These are phyloP conservation scores for Podospora conica DNA, from an alignment of 495 filamentous ascomycete species.

Conservation along the genomic window DNA sequence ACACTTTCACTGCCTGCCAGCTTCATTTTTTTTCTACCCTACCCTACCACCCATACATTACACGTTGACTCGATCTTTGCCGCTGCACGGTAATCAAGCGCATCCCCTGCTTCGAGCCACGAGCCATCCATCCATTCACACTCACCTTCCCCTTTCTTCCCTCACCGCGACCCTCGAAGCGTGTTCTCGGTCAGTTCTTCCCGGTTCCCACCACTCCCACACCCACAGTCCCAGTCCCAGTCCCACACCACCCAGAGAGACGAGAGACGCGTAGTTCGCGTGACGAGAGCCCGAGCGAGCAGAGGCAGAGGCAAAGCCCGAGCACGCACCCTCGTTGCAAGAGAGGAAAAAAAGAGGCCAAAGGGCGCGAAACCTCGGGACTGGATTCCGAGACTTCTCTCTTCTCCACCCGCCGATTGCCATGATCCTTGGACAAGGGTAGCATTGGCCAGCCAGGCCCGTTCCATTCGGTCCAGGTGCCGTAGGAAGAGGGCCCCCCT, in stretches of 20 bases:
- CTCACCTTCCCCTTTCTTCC: conserved; percentile 3
- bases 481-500: conserved; percentile 27
- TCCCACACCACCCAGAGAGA: background rate
- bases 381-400: conserved; percentile 38
- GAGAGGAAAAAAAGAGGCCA: conserved; percentile 22
- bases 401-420: conserved; percentile 30
- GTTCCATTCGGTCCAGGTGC: conserved; percentile 20
- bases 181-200: conserved; percentile 10
- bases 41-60: background rate
- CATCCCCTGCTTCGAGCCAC: conserved; percentile 9
- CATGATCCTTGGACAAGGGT: conserved; percentile 26
- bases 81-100: conserved; percentile 12
- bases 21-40: background rate
- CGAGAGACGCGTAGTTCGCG: background rate
- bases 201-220: background rate
- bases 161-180: conserved; percentile 2
- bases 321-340: conserved; percentile 6
- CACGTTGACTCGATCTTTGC: background rate
- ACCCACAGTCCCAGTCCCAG: background rate
- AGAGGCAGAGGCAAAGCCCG: conserved; percentile 1
- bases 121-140: conserved; percentile 6
- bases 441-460: conserved; percentile 20
- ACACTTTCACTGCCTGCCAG: background rate
- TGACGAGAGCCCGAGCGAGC: background rate
- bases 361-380: conserved; percentile 41